phyloP scores from a whole-genome alignment of 2,329 filamentous ascomycete species.

The Aaosphaeria arxii region DNA sequence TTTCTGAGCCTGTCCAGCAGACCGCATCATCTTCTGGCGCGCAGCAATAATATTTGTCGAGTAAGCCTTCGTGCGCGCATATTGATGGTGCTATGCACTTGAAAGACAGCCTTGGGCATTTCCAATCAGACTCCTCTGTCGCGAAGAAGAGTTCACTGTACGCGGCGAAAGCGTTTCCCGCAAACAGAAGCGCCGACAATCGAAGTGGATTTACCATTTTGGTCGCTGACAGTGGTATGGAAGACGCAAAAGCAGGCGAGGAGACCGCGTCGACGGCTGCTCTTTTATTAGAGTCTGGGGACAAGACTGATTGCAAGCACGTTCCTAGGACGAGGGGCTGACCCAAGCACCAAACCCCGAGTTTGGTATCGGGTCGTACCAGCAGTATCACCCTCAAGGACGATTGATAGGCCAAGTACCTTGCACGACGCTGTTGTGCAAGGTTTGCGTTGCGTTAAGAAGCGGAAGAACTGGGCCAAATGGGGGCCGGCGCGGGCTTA shows the following conservation, averaged over 20 bases:
- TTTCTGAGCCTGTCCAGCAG: conserved; percentile 10
- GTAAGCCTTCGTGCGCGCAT: conserved; percentile 12
- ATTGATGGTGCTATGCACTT: conserved; percentile 10
- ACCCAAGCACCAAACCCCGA: too few relatives aligned
- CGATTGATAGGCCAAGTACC: too few relatives aligned
- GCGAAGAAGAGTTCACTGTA: conserved; percentile 16
- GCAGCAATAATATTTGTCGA: conserved; percentile 19
- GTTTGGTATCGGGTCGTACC: too few relatives aligned
- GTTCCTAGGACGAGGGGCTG: not conserved
- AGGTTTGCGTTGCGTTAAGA: too few relatives aligned
- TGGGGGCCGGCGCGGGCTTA: too few relatives aligned
- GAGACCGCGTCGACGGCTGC: not conserved
- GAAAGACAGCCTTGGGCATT: conserved; percentile 7
- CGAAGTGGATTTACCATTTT: not conserved
- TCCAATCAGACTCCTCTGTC: conserved; percentile 4
- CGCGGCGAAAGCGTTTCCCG: not conserved
- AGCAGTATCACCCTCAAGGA: too few relatives aligned
- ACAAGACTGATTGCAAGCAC: not conserved
- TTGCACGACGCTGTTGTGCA: too few relatives aligned
- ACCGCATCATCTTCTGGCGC: conserved; percentile 9
- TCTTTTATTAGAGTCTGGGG: too few relatives aligned
- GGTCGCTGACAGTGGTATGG: not conserved
- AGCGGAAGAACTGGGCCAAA: too few relatives aligned
- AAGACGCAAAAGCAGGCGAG: not conserved
- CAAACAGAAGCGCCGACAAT: not conserved